phyloP scores from a whole-genome alignment of 352 stramenopile species.

The Phytophthora podocarpi region DNA sequence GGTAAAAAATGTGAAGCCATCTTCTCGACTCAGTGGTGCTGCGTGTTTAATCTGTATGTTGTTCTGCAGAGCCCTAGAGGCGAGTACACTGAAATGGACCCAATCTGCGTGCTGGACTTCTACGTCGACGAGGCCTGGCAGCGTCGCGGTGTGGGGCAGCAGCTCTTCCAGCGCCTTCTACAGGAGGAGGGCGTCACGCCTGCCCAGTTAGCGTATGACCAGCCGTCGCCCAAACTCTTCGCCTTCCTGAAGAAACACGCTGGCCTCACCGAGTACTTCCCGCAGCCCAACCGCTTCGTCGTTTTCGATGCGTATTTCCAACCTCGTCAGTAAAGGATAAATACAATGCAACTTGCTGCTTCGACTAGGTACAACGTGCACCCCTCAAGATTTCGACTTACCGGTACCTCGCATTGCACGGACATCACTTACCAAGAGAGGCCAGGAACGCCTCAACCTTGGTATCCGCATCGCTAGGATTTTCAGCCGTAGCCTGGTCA shows the following conservation, averaged over 20 bases:
- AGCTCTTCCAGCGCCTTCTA: constrained; percentile 71
- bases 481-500: constrained; percentile 57
- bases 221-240: constrained; percentile 81
- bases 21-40: neutral
- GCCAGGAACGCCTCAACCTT: constrained; percentile 86
- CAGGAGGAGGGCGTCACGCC: constrained; percentile 33
- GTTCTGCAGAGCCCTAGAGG: constrained; percentile 53
- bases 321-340: constrained; percentile 17
- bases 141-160: constrained; percentile 58
- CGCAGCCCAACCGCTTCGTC: constrained; percentile 88
- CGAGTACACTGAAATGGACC: constrained; percentile 73
- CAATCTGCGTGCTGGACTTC: constrained; percentile 84
- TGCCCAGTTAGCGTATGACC: constrained; percentile 70
- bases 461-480: constrained; percentile 64
- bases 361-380: neutral
- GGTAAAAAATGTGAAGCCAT: constrained; percentile 33
- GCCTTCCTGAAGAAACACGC: constrained; percentile 80
- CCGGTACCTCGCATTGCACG: constrained; percentile 7
- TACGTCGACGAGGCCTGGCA: constrained; percentile 65
- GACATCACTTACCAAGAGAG: constrained; percentile 46
- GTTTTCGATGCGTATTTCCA: constrained; percentile 80
- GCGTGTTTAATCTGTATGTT: constrained; percentile 1
- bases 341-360: neutral
- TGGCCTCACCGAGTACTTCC: constrained; percentile 46
- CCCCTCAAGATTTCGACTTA: constrained; percentile 8